Base-by-base conservation (phyloP, 306 rosid species). In the Vigna angularis region DNA sequence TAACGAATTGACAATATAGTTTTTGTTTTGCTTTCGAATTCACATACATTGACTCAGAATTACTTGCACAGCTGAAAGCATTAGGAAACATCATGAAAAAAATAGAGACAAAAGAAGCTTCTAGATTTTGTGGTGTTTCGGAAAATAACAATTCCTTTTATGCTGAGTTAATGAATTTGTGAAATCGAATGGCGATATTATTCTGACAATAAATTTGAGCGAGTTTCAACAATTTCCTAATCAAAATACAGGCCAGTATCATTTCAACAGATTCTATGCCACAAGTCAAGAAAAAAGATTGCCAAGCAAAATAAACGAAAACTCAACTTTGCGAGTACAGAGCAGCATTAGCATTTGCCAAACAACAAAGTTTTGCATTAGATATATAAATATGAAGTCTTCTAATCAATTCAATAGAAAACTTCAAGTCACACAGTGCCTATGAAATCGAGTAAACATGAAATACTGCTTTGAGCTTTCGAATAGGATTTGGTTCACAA, bases 401-500 rank as follows among this genome's bases (percentile, higher is more conserved):
- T 72, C 66, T 55, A 40, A 55, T 24, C 18, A 22, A 65, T 22
- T 75, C 28, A 51, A 13, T 38, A 52, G 55, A 65, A 51, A 44
- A 63, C 7, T 51, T 36, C 73, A 13, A 34, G 32, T 50, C 14
- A 66, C 9, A 14, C n/a, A 51, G 65, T 18, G 57, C 28, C 68
- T 64, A 77, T 66, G 74, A 77, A 24, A 66, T n/a, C 45, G 22
- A 66, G 48, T 55, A 53, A 77, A 67, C 58, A 42, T 44, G 69
- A 28, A 77, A 17, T n/a, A 56, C 58, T 65, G 16, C 22, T 77
- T 48, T 69, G 50, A 56, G 22, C 20, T 77, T 58, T 58, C 59
- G 30, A 44, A 24, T 47, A 18, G 50, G 24, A 48, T 18, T 15
- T 62, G 72, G 42, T 57, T 53, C 58, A 24, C 20, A 16, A 15